phyloP scores from a whole-genome alignment of 352 stramenopile species.

The Pythium grandisporangium region DNA sequence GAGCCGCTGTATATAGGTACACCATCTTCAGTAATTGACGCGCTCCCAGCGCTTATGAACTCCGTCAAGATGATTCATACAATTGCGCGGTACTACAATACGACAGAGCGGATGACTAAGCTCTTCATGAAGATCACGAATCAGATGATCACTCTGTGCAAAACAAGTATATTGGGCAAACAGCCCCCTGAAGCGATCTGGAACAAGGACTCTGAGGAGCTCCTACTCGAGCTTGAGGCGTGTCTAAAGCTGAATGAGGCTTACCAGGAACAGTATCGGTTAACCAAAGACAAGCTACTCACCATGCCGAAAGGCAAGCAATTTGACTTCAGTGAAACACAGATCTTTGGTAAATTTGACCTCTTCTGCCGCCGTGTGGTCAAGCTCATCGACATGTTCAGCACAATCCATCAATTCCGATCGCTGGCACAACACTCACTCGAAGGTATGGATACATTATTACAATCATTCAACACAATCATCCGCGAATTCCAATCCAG shows the following conservation, averaged over 20 bases:
- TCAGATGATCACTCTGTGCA: conserved; percentile 83
- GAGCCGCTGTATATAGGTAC: conserved; percentile 69
- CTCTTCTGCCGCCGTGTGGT: conserved; percentile 84
- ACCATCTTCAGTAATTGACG: conserved; percentile 51
- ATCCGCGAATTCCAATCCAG: conserved; percentile 68
- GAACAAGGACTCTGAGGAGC: conserved; percentile 58
- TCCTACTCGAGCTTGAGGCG: conserved; percentile 59
- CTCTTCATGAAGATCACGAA: conserved; percentile 90
- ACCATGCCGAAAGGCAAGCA: conserved; percentile 88
- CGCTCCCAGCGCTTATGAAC: conserved; percentile 84
- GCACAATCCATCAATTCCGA: conserved; percentile 89
- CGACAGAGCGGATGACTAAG: conserved; percentile 86
- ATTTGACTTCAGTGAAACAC: conserved; percentile 87
- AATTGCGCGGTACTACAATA: conserved; percentile 86
- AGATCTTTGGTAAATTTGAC: conserved; percentile 90
- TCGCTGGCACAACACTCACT: conserved; percentile 83
- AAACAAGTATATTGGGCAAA: conserved; percentile 48
- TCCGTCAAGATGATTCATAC: conserved; percentile 88
- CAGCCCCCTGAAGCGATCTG: conserved; percentile 58
- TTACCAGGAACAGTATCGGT: conserved; percentile 87
- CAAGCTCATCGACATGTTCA: conserved; percentile 90
- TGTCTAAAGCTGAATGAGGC: conserved; percentile 85
- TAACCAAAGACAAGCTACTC: conserved; percentile 85
- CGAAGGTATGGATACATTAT: conserved; percentile 83
- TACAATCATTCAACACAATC: conserved; percentile 76